A percentile compares a stretch with the other conserved stretches of the same genome.
Conservation (phyloP, 768 basidiomycete species). For the Calvatia gigantea region DNA sequence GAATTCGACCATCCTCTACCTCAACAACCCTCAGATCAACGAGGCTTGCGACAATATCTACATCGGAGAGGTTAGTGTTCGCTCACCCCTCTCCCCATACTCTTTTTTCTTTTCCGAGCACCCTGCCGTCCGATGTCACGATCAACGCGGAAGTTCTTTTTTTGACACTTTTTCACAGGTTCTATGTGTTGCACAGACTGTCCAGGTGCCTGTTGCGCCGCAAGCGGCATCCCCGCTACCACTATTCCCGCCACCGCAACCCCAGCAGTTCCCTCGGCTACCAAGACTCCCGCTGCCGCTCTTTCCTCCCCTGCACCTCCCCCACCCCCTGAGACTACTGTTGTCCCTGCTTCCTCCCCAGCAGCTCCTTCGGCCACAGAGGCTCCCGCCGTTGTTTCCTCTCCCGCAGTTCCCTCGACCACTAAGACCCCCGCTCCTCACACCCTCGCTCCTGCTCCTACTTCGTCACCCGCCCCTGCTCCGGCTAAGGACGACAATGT, state of each 20-base stretch:
- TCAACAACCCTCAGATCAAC: conserved; percentile 76
- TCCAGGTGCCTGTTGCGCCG: conserved; percentile 40
- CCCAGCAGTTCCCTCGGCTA: conserved; percentile 20
- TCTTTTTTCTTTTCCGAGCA: neutral
- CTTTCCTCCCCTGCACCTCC: too few relatives aligned
- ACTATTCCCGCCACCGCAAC: conserved; percentile 30
- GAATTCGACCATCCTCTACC: conserved; percentile 49
- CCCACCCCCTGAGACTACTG: too few relatives aligned
- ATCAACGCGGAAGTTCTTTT: neutral
- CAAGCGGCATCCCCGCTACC: conserved; percentile 20
- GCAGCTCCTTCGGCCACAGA: too few relatives aligned
- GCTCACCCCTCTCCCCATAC: neutral
- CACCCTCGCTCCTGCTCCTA: neutral
- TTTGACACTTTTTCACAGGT: conserved; percentile 39
- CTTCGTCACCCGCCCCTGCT: neutral
- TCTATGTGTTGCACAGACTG: conserved; percentile 43
- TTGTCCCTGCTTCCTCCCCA: too few relatives aligned
- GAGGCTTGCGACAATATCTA: conserved; percentile 61
- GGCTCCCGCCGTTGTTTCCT: too few relatives aligned
- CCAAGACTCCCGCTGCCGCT: conserved; percentile 14
- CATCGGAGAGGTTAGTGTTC: conserved; percentile 62
- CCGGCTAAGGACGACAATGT: conserved; percentile 15
- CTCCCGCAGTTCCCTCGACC: too few relatives aligned
- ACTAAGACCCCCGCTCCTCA: too few relatives aligned
- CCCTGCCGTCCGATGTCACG: too few relatives aligned